A percentile compares a stretch with the other conserved stretches of the same genome.
phyloP scores from a whole-genome alignment of 2,329 filamentous ascomycete species.

The Calonectria crousiana region DNA sequence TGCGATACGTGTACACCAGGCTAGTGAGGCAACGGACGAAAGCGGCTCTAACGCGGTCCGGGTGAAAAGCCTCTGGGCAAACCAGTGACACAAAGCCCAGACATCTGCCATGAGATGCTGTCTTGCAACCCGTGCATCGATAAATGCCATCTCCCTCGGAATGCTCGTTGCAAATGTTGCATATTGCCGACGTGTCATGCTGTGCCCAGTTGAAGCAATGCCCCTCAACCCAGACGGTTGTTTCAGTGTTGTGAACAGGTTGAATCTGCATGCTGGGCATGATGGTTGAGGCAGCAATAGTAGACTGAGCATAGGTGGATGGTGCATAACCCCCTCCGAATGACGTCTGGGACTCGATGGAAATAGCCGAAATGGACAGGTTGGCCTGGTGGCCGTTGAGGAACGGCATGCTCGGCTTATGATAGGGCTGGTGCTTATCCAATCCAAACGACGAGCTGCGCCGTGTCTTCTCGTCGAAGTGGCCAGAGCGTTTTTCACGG shows the following conservation, averaged over 20 bases:
- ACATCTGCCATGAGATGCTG: constrained; percentile 69
- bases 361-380: constrained; percentile 70
- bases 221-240: constrained; percentile 85
- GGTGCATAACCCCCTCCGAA: constrained; percentile 79
- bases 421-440: constrained; percentile 75
- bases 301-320: constrained; percentile 88
- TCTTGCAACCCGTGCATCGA: constrained; percentile 75
- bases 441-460: constrained; percentile 94
- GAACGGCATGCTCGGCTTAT: constrained; percentile 81
- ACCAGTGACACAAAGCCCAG: constrained; percentile 73
- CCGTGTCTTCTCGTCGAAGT: constrained; percentile 82
- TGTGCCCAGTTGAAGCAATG: constrained; percentile 80
- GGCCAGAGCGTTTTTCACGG: constrained; percentile 92
- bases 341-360: constrained; percentile 76
- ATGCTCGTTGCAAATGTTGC: constrained; percentile 82
- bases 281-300: constrained; percentile 84
- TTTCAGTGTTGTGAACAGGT: constrained; percentile 82
- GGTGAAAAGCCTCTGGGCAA: constrained; percentile 71
- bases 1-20: constrained; percentile 75
- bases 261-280: constrained; percentile 89
- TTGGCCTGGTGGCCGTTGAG: constrained; percentile 73
- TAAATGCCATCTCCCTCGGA: constrained; percentile 80
- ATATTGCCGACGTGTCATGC: constrained; percentile 71
- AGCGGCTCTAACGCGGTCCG: constrained; percentile 71
- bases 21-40: constrained; percentile 76